A percentile compares a stretch with the other conserved stretches of the same genome.
Evolutionary conservation across 2,329 filamentous ascomycete species (phyloP).

Genomic region (Fusarium graminum): DNA sequence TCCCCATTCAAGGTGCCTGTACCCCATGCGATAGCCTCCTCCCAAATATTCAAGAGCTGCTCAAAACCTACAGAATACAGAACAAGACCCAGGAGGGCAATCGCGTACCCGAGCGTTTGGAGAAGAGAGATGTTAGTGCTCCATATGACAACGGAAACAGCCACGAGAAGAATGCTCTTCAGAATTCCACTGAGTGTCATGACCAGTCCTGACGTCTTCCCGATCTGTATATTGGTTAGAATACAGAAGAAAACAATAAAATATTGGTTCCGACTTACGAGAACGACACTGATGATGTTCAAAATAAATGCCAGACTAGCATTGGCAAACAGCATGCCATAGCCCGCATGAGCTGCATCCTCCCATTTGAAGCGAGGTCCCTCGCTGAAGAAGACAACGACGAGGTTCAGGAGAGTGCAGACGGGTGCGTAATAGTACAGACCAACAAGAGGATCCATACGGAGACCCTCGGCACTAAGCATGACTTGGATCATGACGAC

Average conservation of each 20-base stretch:
- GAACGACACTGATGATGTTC: slow-evolving; percentile 87
- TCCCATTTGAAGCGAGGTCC: slow-evolving; percentile 73
- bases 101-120: slow-evolving; percentile 82
- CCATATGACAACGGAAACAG: slow-evolving; percentile 82
- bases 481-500: slow-evolving; percentile 89
- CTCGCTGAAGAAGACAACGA: slow-evolving; percentile 78
- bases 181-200: slow-evolving; percentile 88
- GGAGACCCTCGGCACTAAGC: slow-evolving; percentile 79
- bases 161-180: slow-evolving; percentile 87
- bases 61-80: slow-evolving; percentile 63
- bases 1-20: slow-evolving; percentile 41
- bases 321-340: slow-evolving; percentile 76
- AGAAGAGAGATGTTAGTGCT: slow-evolving; percentile 76
- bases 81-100: slow-evolving; percentile 69
- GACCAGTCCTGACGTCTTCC: slow-evolving; percentile 87
- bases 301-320: slow-evolving; percentile 83
- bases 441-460: slow-evolving; percentile 90
- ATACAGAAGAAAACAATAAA: background rate
- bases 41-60: slow-evolving; percentile 48
- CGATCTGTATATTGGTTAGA: slow-evolving; percentile 71
- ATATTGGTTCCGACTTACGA: slow-evolving; percentile 68
- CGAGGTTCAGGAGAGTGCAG: slow-evolving; percentile 83
- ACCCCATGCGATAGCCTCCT: slow-evolving; percentile 44
- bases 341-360: slow-evolving; percentile 75
- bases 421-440: slow-evolving; percentile 92